A percentile compares a stretch with the other conserved stretches of the same genome.
These are phyloP conservation scores for Candida pini DNA, from an alignment of 805 yeast species.

Conservation along the genomic window DNA sequence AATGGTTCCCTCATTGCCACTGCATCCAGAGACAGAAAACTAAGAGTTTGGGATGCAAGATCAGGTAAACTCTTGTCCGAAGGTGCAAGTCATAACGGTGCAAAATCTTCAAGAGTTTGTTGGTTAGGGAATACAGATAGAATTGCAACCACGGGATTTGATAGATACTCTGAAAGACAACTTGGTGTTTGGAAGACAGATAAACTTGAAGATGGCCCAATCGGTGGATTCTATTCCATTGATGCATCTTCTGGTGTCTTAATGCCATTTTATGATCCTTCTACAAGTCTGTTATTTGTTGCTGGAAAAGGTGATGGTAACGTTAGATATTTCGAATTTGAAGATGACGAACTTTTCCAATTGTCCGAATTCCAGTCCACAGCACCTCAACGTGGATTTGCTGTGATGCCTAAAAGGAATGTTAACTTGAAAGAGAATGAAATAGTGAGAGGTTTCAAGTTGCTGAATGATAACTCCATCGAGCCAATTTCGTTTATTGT, in stretches of 20 bases:
- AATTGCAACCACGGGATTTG: constrained; percentile 90
- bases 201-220: constrained; percentile 71
- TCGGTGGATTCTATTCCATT: constrained; percentile 80
- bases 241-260: constrained; percentile 92
- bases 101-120: constrained; percentile 78
- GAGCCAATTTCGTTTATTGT: constrained; percentile 92
- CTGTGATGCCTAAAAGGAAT: constrained; percentile 77
- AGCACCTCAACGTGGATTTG: constrained; percentile 95
- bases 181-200: constrained; percentile 88
- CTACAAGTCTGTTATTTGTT: constrained; percentile 72
- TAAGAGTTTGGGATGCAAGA: constrained; percentile 90
- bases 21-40: constrained; percentile 81
- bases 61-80: constrained; percentile 69
- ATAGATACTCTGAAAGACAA: constrained; percentile 89
- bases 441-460: constrained; percentile 74
- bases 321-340: constrained; percentile 88
- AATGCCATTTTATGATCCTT: constrained; percentile 85
- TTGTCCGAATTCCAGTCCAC: constrained; percentile 85
- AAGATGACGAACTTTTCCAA: constrained; percentile 74
- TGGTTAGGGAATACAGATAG: constrained; percentile 90
- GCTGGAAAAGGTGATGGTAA: constrained; percentile 99
- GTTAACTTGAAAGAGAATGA: constrained; percentile 82
- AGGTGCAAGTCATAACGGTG: constrained; percentile 89
- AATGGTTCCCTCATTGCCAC: constrained; percentile 86
- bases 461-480: constrained; percentile 75